Evolutionary conservation across 2,329 filamentous ascomycete genomes (phyloP), one percentile per base, ranked within the genome.

Genomic region (Monilinia aucupariae): DNA sequence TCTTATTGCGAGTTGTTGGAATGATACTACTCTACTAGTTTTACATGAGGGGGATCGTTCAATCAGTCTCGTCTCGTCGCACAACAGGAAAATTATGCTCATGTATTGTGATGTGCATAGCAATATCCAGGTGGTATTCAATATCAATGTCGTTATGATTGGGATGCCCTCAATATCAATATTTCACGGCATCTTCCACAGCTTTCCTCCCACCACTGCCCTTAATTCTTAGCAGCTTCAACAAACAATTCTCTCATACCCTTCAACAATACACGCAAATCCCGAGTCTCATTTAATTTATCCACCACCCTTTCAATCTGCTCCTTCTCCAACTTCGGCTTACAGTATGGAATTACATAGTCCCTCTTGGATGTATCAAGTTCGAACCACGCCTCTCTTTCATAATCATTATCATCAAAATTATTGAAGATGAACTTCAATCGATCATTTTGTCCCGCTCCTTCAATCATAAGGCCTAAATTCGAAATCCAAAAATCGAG

Each of bases 401-500:
- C 90, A 88, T 90, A 92, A 73, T 94, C 88, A 71, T 86, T 85
- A 78, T 96, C 91, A 73, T 96, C 86, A 52, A 97, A 80, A 75
- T 96, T 90, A 34, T 86, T 89, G 73, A 91, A 99, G 2, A 94
- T 84, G 74, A 99, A 96, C 76, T 93, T 93, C 69, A 99, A 80
- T 32, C 90, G 83, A 76, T 97, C 92, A 66, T 90, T 87, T 72
- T 85, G 84, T 1, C 91, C 92, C 0, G 90, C 90, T 1, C 93
- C 93, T 73, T 97, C 93, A 72, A 99, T 96, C 65, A 89, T 82
- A 73, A 97, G 76, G 64, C 93, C 92, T 64, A 99, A 79, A 74
- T 93, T 94, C 61, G 88, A 89, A 74, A 96, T 90, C 94, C 94
- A 99, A 74, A 97, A 97, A 69, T 92, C 90, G 52, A 99, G 82